phyloP scores from a whole-genome alignment of 164 flowering plant species.

The Macadamia integrifolia region DNA sequence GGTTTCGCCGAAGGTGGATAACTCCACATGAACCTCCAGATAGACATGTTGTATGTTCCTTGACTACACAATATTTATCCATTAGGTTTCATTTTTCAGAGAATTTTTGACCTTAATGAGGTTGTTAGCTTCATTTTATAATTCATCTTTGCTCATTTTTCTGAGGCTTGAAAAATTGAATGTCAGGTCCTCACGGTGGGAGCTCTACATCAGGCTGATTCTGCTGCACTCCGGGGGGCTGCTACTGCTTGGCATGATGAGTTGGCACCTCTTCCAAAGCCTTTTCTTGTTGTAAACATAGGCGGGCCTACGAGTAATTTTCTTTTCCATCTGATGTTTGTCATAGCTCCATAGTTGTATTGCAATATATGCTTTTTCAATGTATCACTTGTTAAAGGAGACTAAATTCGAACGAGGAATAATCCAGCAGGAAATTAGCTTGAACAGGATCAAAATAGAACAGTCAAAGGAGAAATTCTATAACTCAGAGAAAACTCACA shows the following conservation, averaged over 20 bases:
- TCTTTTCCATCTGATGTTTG: conserved; percentile 5
- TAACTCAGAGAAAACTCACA: too few species aligned
- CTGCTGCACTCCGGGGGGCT: conserved; percentile 66
- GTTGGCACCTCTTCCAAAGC: conserved; percentile 83
- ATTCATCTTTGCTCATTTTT: neutral
- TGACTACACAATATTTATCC: neutral
- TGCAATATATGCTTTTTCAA: neutral
- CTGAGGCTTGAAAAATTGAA: conserved; percentile 3
- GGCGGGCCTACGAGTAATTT: conserved; percentile 87
- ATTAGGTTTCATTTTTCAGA: neutral
- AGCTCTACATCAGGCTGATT: conserved; percentile 87
- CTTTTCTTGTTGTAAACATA: conserved; percentile 81
- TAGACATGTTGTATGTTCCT: conserved; percentile 59
- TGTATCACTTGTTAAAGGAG: neutral
- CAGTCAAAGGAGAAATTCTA: too few species aligned
- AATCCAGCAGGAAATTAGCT: too few species aligned
- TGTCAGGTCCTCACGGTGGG: conserved; percentile 79
- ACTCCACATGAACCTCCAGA: conserved; percentile 90
- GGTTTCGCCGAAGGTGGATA: conserved; percentile 69
- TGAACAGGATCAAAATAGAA: too few species aligned
- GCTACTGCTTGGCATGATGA: conserved; percentile 90
- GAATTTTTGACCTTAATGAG: neutral
- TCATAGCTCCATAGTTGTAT: neutral
- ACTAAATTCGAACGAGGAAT: too few species aligned
- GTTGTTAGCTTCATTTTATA: neutral